Conservation (phyloP, 257 asterid genomes). For the Schizonepeta tenuifolia region DNA sequence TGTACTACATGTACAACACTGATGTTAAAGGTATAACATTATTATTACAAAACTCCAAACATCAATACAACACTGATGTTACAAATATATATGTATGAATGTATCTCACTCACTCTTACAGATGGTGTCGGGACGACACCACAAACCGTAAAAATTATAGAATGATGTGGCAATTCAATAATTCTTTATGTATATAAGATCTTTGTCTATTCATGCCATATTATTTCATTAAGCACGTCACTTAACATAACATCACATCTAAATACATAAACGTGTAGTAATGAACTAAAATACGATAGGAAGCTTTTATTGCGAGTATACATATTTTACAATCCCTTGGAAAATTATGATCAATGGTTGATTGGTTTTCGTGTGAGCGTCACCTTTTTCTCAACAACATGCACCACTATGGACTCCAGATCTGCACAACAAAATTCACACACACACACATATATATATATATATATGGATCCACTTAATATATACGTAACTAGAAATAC, state of each 20-base stretch:
- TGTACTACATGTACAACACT: too few relatives aligned
- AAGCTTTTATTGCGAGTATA: background rate
- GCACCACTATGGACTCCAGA: conserved; percentile 44
- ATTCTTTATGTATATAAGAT: background rate
- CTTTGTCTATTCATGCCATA: background rate
- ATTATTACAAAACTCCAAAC: too few relatives aligned
- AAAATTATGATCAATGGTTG: conserved; percentile 11
- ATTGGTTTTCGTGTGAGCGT: conserved; percentile 32
- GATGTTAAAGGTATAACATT: too few relatives aligned
- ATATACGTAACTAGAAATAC: too few relatives aligned
- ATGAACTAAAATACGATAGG: background rate
- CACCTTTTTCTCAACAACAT: conserved; percentile 42
- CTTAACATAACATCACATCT: background rate
- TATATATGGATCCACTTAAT: background rate
- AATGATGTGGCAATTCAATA: background rate
- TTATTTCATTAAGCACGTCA: background rate
- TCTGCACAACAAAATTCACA: conserved; percentile 28
- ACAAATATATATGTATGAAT: too few relatives aligned
- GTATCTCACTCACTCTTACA: too few relatives aligned
- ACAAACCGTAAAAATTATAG: background rate
- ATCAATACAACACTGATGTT: too few relatives aligned
- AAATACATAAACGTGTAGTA: background rate
- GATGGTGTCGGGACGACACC: background rate
- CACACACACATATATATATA: background rate
- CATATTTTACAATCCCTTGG: background rate